Evolutionary conservation across 164 flowering plant species (phyloP).

Genomic region (Santalum album): DNA sequence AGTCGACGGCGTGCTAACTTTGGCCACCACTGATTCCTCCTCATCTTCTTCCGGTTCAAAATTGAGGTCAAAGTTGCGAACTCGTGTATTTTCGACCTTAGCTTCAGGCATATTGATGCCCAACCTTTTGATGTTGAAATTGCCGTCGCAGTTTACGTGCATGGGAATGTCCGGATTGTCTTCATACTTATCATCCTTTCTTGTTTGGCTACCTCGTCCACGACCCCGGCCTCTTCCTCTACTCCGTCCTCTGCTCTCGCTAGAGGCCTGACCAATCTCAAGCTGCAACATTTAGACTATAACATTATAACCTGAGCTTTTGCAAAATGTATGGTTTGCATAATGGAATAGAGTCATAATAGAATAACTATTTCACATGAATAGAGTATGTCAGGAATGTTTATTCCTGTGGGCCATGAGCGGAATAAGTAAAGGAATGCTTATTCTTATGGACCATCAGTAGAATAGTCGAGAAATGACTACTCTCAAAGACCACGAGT

Average conservation of each 20-base stretch:
- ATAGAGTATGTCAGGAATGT: too few relatives aligned
- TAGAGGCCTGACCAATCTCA: slow-evolving; percentile 7
- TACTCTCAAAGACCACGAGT: too few relatives aligned
- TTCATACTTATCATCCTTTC: slow-evolving; percentile 2
- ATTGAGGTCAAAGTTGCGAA: slow-evolving; percentile 16
- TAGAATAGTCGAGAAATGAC: too few relatives aligned
- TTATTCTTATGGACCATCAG: too few relatives aligned
- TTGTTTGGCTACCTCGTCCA: slow-evolving; percentile 7
- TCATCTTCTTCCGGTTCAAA: slow-evolving; percentile 14
- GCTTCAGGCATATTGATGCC: background rate
- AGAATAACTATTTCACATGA: too few relatives aligned
- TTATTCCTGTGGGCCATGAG: too few relatives aligned
- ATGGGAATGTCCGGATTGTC: slow-evolving; percentile 6
- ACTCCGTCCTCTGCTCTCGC: slow-evolving; percentile 12
- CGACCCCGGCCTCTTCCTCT: slow-evolving; percentile 12
- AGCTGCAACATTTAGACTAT: too few relatives aligned
- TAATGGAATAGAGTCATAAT: too few relatives aligned
- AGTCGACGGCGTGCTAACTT: slow-evolving; percentile 1
- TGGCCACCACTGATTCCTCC: background rate
- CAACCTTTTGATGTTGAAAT: background rate
- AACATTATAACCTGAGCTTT: too few relatives aligned
- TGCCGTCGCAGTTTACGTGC: background rate
- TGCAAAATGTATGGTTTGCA: too few relatives aligned
- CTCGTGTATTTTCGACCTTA: background rate
- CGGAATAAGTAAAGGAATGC: too few relatives aligned